A percentile compares a stretch with the other conserved stretches of the same genome.
Conservation (phyloP, 768 basidiomycete genomes). For the Termitomyces eurrhizus region DNA sequence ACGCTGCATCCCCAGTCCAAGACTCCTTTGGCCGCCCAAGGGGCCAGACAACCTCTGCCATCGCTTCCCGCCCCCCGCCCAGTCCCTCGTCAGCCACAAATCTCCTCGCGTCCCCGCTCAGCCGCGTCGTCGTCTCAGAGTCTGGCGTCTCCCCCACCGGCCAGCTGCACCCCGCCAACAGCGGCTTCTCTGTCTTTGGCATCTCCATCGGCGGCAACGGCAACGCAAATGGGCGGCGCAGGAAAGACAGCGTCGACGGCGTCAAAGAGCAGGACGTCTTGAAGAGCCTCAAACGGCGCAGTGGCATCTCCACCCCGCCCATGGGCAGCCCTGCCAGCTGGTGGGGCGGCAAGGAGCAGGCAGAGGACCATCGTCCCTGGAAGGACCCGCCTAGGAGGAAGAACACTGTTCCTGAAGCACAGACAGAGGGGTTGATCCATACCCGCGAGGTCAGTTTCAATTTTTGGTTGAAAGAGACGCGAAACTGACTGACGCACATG, state of each 20-base stretch:
- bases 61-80: not conserved
- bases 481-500: too few species aligned
- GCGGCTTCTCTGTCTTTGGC: slow-evolving; percentile 7
- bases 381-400: too few species aligned
- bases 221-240: not conserved
- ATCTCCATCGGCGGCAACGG: not conserved
- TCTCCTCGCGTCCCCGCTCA: slow-evolving; percentile 9
- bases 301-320: too few species aligned
- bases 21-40: slow-evolving; percentile 3
- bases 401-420: too few species aligned
- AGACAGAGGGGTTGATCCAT: too few species aligned
- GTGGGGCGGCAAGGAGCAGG: too few species aligned
- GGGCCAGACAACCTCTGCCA: slow-evolving; percentile 10
- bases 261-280: not conserved
- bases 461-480: too few species aligned
- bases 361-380: too few species aligned
- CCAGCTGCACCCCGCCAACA: not conserved
- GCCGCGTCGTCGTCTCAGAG: slow-evolving; percentile 15
- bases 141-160: slow-evolving; percentile 1
- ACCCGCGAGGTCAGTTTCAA: too few species aligned
- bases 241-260: not conserved
- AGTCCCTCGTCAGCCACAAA: not conserved
- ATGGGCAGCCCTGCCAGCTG: too few species aligned
- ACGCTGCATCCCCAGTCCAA: not conserved
- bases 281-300: too few species aligned